Percentiles rank a stretch among this genome's conserved stretches.
Evolutionary conservation across 2,329 filamentous ascomycete species (phyloP).

Genomic region (Exophiala spinifera): DNA sequence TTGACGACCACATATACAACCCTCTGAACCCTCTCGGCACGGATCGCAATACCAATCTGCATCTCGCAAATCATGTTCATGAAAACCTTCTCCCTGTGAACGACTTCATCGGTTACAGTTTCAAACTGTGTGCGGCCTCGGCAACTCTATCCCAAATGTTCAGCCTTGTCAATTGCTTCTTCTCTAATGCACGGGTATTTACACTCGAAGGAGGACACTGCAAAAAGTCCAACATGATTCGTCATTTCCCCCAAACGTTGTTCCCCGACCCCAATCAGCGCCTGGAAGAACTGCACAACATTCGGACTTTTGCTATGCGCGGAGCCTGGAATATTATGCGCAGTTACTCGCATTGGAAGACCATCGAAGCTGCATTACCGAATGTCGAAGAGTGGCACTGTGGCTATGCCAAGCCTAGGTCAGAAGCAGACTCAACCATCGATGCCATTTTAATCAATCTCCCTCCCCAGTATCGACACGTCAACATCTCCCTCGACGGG

Average conservation of each 20-base stretch:
- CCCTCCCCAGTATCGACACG: conserved; percentile 57
- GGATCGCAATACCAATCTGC: conserved; percentile 15
- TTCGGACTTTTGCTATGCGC: conserved; percentile 67
- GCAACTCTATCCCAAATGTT: conserved; percentile 70
- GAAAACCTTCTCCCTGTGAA: conserved; percentile 40
- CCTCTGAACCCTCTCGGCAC: conserved; percentile 11
- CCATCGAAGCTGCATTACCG: conserved; percentile 61
- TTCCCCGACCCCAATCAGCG: conserved; percentile 30
- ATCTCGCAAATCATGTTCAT: conserved; percentile 15
- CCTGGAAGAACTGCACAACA: conserved; percentile 51
- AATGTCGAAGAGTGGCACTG: conserved; percentile 58
- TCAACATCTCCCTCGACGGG: conserved; percentile 68
- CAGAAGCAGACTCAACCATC: conserved; percentile 69
- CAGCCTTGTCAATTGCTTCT: conserved; percentile 56
- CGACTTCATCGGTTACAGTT: conserved; percentile 54
- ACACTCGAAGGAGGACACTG: conserved; percentile 75
- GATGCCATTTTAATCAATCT: conserved; percentile 59
- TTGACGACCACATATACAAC: conserved; percentile 12
- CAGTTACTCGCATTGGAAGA: conserved; percentile 59
- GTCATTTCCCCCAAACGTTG: conserved; percentile 48
- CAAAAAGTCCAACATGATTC: conserved; percentile 69
- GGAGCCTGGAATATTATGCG: conserved; percentile 76
- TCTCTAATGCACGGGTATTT: conserved; percentile 62
- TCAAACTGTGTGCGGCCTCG: conserved; percentile 62
- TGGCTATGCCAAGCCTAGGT: conserved; percentile 65